These are phyloP conservation scores for Penicillium frequentans DNA, from an alignment of 2,329 filamentous ascomycete species.

Conservation along the genomic window DNA sequence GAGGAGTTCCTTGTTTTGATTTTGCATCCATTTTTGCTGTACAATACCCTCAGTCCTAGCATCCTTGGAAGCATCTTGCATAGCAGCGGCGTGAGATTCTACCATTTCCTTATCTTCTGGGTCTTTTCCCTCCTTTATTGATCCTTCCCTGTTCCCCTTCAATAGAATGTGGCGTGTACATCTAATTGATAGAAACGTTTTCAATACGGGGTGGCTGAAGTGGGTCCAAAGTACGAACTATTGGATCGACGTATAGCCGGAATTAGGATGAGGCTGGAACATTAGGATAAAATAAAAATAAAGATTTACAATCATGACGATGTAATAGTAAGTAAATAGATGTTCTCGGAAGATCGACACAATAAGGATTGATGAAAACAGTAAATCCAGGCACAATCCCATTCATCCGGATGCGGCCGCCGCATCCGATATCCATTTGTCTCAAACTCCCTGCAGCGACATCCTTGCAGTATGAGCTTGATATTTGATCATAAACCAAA, in stretches of 20 bases:
- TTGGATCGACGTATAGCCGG: slow-evolving; percentile 3
- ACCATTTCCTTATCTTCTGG: slow-evolving; percentile 5
- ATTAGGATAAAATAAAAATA: background rate
- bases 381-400: slow-evolving; percentile 15
- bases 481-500: background rate
- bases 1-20: background rate
- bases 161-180: slow-evolving; percentile 22
- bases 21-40: slow-evolving; percentile 15
- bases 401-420: slow-evolving; percentile 23
- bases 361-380: slow-evolving; percentile 1
- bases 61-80: slow-evolving; percentile 22
- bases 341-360: background rate
- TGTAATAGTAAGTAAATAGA: background rate
- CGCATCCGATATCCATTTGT: slow-evolving; percentile 21
- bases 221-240: slow-evolving; percentile 18
- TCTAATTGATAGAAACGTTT: slow-evolving; percentile 8
- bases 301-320: too few relatives aligned
- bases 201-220: slow-evolving; percentile 12
- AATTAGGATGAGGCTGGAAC: background rate
- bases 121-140: slow-evolving; percentile 7
- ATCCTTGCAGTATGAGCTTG: slow-evolving; percentile 21
- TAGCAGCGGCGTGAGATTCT: slow-evolving; percentile 25
- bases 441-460: slow-evolving; percentile 24
- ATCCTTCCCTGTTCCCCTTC: background rate
- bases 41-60: slow-evolving; percentile 17